Percentiles rank a stretch among this genome's conserved stretches.
Conservation (phyloP, 2,329 filamentous ascomycete genomes). For the Botrytis galanthina region DNA sequence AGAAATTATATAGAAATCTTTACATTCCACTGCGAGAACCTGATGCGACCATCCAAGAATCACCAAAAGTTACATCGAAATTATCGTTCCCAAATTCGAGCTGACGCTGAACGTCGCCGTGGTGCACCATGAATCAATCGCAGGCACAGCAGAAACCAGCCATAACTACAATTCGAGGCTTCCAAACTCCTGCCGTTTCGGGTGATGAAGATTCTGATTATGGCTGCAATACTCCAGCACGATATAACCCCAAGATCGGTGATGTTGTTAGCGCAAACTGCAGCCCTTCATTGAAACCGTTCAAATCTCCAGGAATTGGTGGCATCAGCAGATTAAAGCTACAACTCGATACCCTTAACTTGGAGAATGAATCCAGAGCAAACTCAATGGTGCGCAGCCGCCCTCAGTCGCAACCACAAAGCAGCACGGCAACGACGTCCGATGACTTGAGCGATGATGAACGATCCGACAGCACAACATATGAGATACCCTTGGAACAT, state of each 20-base stretch:
- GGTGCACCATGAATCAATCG: constrained; percentile 32
- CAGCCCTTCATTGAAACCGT: constrained; percentile 57
- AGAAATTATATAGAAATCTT: constrained; percentile 26
- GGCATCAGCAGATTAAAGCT: constrained; percentile 81
- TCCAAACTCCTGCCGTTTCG: constrained; percentile 44
- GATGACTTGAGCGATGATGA: constrained; percentile 54
- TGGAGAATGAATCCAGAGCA: constrained; percentile 55
- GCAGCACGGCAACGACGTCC: constrained; percentile 34
- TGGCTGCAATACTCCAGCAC: constrained; percentile 42
- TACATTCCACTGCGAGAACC: constrained; percentile 28
- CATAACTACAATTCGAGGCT: constrained; percentile 38
- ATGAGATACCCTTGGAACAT: constrained; percentile 79
- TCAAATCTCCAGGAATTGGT: constrained; percentile 51
- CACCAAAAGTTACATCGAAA: constrained; percentile 38
- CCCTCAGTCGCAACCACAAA: constrained; percentile 58
- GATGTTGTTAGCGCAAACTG: constrained; percentile 55
- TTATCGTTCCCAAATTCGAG: constrained; percentile 38
- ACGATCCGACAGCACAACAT: constrained; percentile 72
- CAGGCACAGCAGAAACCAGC: constrained; percentile 29
- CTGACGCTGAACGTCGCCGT: constrained; percentile 39
- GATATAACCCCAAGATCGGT: constrained; percentile 37
- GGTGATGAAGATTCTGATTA: constrained; percentile 56
- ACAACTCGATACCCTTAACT: constrained; percentile 74
- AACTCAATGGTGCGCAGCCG: constrained; percentile 56
- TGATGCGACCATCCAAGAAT: constrained; percentile 37